These are phyloP conservation scores for Lindgomyces ingoldianus DNA, from an alignment of 495 filamentous ascomycete genomes.

Conservation along the genomic window DNA sequence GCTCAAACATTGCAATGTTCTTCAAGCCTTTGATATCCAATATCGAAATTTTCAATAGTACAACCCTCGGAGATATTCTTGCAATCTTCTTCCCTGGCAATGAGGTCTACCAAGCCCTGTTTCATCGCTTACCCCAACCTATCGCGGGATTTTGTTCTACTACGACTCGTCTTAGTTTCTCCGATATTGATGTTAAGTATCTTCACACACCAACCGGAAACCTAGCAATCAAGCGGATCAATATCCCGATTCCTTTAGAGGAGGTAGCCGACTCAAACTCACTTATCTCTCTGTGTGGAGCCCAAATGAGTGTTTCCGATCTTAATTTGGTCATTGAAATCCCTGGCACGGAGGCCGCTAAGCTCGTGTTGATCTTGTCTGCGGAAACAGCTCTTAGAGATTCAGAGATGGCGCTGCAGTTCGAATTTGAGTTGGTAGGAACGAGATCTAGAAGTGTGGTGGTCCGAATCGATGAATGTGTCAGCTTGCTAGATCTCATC, in stretches of 20 bases:
- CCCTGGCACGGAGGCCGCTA: neutral
- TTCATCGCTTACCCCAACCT: neutral
- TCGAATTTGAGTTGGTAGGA: neutral
- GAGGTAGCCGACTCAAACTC: neutral
- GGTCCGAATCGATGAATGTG: neutral
- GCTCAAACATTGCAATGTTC: neutral
- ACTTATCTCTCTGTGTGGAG: neutral
- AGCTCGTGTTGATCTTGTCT: neutral
- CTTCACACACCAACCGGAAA: neutral
- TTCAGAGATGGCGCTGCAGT: neutral
- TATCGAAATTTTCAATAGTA: neutral
- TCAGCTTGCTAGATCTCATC: neutral
- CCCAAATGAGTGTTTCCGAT: neutral
- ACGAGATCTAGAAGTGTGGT: neutral
- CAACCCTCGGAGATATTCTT: neutral
- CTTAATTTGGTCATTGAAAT: neutral
- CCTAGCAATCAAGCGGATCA: neutral
- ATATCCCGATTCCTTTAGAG: neutral
- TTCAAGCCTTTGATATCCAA: neutral
- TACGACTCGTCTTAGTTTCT: neutral
- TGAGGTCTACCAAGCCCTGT: neutral
- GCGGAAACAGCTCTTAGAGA: neutral
- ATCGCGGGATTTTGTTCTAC: neutral
- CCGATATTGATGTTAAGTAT: neutral
- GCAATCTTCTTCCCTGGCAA: neutral